Base-by-base conservation (phyloP, 495 filamentous ascomycete species). In the Lindgomyces ingoldianus region DNA sequence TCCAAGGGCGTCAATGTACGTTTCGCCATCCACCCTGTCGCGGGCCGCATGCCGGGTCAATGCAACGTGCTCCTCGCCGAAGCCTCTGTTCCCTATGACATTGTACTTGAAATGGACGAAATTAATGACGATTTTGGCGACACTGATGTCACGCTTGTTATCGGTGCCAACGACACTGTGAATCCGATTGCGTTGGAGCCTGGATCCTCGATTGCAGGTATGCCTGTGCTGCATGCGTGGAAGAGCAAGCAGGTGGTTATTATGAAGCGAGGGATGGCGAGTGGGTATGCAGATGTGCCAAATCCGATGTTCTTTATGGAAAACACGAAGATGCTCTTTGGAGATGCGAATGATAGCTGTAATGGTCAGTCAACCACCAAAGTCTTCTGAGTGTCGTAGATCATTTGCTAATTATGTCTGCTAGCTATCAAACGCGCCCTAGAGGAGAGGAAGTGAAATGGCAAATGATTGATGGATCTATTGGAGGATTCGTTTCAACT, bases 251-350 rank as follows among this genome's bases (percentile, higher is more conserved):
- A 93, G 69, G 88, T 91, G 3, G 81, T 93, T 54, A 88, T 93
- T 14, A 92, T 93, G 90, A 93, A 93, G 78, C 80, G 90, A 18
- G 84, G 89, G 44, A 85, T 92, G 88, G 84, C 86, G 0, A 89
- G 85, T 69, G 90, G 90, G 72, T 93, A 93, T 72, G 89, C 90
- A 33, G 90, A 93, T 73, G 89, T 93, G 3, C 88, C 87, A 9
- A 93, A 93, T 73, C 90, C 90, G 21, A 90, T 93, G 88, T 93
- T 93, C 76, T 91, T 85, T 73, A 90, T 90, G 88, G 87, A 87
- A 0, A 85, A 85, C 24, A 91, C 89, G 8, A 88, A 84, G 74
- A 93, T 92, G 90, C 74, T 93, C 19, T 93, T 93, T 73, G 89
- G 90, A 24, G 90, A 93, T 78, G 90, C 90, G 4, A 89, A 89